phyloP scores from a whole-genome alignment of 805 yeast genomes.

The Candida stauntonica region DNA sequence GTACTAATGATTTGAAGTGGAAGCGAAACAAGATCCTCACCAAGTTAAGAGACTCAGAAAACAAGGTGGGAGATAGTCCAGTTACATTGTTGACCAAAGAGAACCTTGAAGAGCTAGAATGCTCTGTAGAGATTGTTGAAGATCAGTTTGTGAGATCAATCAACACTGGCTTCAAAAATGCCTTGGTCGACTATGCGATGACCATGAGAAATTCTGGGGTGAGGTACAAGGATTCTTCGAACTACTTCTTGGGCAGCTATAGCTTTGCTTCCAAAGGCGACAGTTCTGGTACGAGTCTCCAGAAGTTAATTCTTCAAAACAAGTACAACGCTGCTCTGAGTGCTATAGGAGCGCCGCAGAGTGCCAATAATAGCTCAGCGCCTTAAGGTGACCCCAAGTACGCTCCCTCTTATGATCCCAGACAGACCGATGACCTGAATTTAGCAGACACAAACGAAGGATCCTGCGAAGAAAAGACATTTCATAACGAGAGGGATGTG shows the following conservation, averaged over 20 bases:
- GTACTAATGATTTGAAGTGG: constrained; percentile 36
- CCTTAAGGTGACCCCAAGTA: constrained; percentile 13
- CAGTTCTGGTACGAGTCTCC: constrained; percentile 18
- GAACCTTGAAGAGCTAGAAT: constrained; percentile 45
- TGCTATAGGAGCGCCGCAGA: background rate
- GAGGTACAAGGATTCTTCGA: constrained; percentile 17
- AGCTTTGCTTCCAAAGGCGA: constrained; percentile 8
- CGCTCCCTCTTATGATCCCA: too few species aligned
- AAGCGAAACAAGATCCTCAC: constrained; percentile 36
- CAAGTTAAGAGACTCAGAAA: constrained; percentile 39
- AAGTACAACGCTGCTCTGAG: constrained; percentile 6
- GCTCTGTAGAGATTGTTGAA: constrained; percentile 48
- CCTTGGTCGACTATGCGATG: constrained; percentile 40
- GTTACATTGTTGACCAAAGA: constrained; percentile 42
- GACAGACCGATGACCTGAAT: too few species aligned
- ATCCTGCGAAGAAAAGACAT: too few species aligned
- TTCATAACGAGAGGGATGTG: too few species aligned
- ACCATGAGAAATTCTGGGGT: constrained; percentile 18
- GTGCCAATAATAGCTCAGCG: constrained; percentile 4
- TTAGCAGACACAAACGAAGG: too few species aligned
- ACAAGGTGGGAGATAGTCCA: constrained; percentile 43
- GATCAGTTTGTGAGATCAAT: constrained; percentile 47
- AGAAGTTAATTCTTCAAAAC: constrained; percentile 25
- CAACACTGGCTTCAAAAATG: constrained; percentile 38
- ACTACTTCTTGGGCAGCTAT: constrained; percentile 21